Base-by-base conservation (phyloP, 257 asterid genomes). In the Thymus mandschuricus region DNA sequence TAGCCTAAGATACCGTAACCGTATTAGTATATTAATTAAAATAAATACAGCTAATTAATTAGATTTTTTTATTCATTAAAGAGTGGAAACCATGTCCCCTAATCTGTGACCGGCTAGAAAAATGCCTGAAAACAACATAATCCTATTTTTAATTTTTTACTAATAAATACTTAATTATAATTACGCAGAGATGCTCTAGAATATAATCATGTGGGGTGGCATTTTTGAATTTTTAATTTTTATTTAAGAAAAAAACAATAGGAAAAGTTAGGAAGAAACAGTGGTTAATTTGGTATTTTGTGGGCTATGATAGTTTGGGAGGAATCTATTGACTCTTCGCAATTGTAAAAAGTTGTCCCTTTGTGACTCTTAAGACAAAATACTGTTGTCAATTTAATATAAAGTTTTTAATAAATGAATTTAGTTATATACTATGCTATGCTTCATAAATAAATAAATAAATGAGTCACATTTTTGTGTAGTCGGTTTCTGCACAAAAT, bases 1-100 rank as follows among this genome's bases (percentile, higher is more conserved):
- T 43, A 43, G 56, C 76, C 84, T 55, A 67, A 52, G 75, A 84
- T 66, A 68, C 77, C 54, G 80, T 82, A 76, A 80, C 74, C 78
- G 69, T 41, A 49, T 11, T 70, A 35, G 21, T 21, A 21, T 21
- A 21, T 21, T 21, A 21, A 21, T 21, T 21, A 21, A 21, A 21
- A 21, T 21, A 21, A 21, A 73, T 48, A 75, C 71, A 45, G 71
- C 34, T 15, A 48, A 63, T 59, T 8, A 44, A 7, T 69, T 41
- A 34, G 7, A 59, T 10, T 68, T 60, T 44, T 75, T 38, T 65
- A 55, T 45, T 57, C 27, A 15, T 61, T 6, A 45, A 73, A 49
- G 34, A 64, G 77, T 64, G 71, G 71, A 64, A 29, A 35, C 69
- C 79, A 50, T 80, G 81, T 68, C 81, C 84, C 79, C 75, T 33